Base-by-base conservation (phyloP, 148 eudicot genomes). In the Rhododendron kiyosumense region DNA sequence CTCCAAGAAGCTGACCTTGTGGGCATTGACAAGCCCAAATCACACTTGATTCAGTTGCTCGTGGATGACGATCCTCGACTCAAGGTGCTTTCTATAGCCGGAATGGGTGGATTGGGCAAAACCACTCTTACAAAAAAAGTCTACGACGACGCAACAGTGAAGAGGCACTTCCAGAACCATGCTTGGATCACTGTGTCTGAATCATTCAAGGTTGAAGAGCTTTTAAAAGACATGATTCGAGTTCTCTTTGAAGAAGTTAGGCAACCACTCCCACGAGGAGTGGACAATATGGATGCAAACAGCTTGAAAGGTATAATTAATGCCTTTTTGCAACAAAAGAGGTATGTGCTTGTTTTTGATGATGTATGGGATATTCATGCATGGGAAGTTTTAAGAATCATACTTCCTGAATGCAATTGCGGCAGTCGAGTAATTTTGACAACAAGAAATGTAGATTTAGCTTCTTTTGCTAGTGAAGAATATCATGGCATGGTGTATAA, bases 1-100 rank as follows among this genome's bases (percentile, higher is more conserved):
- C 88, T 86, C 2, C 63, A 82, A 57, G 88, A 86, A 48, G 76
- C 67, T 0, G 82, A 86, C 46, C 67, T 86, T 43, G 85, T 63
- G 71, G 71, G 71, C 11, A 63, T 63, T 7, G 28, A 24, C 28
- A n/a, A 63, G 24, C 71, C 71, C 14, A 73, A 52, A 80, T 65
- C 87, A 22, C 14, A 46, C 5, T 51, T 85, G 82, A 80, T 85
- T 34, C 5, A 26, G 15, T 80, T 61, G 78, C 54, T 80, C 45
- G 41, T 26, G 76, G 38, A 79, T 5, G 67, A 32, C 32, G 87
- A 80, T 69, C n/a, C 76, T 46, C 46, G 67, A 34, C 87, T 85
- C n/a, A 81, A 85, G 57, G 79, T 85, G 77, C 30, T 67, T 48
- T 80, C 87, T 0, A 67, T 85, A 5, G 87, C 49, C 0, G 87